Evolutionary conservation across 257 asterid species (phyloP).

Genomic region (Nicotiana noctiflora): DNA sequence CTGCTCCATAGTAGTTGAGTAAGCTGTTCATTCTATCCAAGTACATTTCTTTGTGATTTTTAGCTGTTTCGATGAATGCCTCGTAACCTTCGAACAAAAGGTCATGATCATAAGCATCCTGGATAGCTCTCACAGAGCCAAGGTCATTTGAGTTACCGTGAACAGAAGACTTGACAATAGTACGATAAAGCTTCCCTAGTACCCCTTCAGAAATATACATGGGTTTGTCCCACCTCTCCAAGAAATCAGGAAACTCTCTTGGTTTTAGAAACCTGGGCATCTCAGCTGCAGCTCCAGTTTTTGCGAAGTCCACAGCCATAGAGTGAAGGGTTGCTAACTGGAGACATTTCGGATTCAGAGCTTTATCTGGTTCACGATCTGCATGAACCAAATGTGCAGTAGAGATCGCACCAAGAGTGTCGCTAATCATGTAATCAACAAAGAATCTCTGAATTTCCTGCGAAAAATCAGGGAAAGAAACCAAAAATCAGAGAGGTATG

Average conservation of each 20-base stretch:
- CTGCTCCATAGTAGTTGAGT: constrained; percentile 59
- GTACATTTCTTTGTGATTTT: constrained; percentile 55
- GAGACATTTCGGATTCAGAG: constrained; percentile 67
- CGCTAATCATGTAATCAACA: constrained; percentile 80
- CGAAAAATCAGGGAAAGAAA: constrained; percentile 1
- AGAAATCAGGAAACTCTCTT: constrained; percentile 80
- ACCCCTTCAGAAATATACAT: constrained; percentile 60
- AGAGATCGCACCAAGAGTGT: constrained; percentile 82
- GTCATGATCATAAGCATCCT: constrained; percentile 52
- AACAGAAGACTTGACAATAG: constrained; percentile 26
- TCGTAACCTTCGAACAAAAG: constrained; percentile 63
- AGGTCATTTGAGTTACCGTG: constrained; percentile 13
- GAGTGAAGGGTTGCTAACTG: constrained; percentile 85
- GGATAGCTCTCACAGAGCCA: constrained; percentile 9
- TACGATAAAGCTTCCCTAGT: constrained; percentile 82
- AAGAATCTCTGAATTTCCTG: constrained; percentile 93
- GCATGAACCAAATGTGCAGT: constrained; percentile 86
- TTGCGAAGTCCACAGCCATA: constrained; percentile 97
- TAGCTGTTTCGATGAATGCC: constrained; percentile 40
- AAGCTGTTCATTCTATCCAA: constrained; percentile 46
- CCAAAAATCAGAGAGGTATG: not conserved
- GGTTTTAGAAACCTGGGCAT: constrained; percentile 75
- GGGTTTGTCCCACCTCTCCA: constrained; percentile 88
- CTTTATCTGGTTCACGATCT: constrained; percentile 79
- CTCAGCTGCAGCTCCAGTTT: constrained; percentile 92